phyloP scores from a whole-genome alignment of 495 filamentous ascomycete genomes.

The Neurospora sp. region DNA sequence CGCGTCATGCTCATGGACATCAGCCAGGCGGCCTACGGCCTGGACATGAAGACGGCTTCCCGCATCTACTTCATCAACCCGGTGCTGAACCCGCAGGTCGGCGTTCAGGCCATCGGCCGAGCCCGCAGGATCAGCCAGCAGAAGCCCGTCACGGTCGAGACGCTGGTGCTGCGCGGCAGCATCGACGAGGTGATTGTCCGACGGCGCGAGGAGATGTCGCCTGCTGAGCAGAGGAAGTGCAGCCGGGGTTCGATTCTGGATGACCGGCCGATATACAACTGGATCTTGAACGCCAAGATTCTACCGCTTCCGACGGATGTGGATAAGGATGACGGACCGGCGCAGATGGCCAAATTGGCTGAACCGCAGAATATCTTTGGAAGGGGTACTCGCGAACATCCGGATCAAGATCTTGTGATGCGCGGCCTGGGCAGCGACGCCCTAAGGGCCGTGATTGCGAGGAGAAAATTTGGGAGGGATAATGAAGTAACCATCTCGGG shows the following conservation, averaged over 20 bases:
- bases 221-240: slow-evolving; percentile 57
- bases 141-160: slow-evolving; percentile 75
- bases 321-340: slow-evolving; percentile 17
- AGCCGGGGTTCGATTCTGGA: slow-evolving; percentile 49
- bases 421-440: not conserved
- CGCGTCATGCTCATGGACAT: slow-evolving; percentile 83
- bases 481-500: not conserved
- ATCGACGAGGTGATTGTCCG: slow-evolving; percentile 79
- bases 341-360: slow-evolving; percentile 47
- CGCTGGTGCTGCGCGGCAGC: slow-evolving; percentile 68
- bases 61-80: slow-evolving; percentile 90
- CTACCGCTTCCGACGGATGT: slow-evolving; percentile 44
- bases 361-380: slow-evolving; percentile 52
- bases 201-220: slow-evolving; percentile 66
- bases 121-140: slow-evolving; percentile 82
- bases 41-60: slow-evolving; percentile 73
- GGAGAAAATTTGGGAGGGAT: not conserved
- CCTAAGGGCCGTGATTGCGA: not conserved
- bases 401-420: slow-evolving; percentile 27
- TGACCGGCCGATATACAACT: slow-evolving; percentile 63
- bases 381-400: slow-evolving; percentile 20
- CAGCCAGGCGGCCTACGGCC: slow-evolving; percentile 72
- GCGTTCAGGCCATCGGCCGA: slow-evolving; percentile 87
- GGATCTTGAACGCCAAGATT: slow-evolving; percentile 65
- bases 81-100: slow-evolving; percentile 73